phyloP scores from a whole-genome alignment of 1,284 basidiomycete genomes.

The Ustilago cynodontis region DNA sequence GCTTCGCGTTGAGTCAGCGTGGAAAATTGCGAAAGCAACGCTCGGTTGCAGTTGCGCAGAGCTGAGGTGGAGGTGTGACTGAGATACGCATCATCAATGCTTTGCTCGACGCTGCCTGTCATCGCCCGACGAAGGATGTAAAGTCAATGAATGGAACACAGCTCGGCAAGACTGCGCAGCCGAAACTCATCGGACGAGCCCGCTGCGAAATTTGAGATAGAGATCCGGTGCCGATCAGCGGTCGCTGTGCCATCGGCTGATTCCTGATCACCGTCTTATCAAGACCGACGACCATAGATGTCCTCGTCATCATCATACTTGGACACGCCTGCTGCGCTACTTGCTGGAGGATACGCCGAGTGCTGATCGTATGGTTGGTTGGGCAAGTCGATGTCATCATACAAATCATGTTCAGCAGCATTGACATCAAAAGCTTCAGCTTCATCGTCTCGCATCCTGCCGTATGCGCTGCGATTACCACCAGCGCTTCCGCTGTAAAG shows the following conservation, averaged over 20 bases:
- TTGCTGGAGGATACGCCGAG: conserved; percentile 38
- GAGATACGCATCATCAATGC: conserved; percentile 22
- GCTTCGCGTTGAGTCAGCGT: conserved; percentile 27
- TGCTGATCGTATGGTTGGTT: conserved; percentile 38
- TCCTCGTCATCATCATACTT: conserved; percentile 35
- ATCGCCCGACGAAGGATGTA: neutral
- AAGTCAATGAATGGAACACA: neutral
- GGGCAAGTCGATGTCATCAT: conserved; percentile 39
- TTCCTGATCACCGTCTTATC: neutral
- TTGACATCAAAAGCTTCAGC: conserved; percentile 50
- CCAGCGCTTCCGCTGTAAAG: conserved; percentile 20
- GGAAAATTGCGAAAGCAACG: neutral
- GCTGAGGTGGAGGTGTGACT: conserved; percentile 39
- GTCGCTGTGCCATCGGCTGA: neutral
- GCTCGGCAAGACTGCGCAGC: neutral
- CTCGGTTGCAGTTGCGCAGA: conserved; percentile 1
- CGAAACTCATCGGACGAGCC: no score
- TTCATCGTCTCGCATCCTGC: conserved; percentile 53
- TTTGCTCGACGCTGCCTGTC: neutral
- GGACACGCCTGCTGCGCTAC: conserved; percentile 1
- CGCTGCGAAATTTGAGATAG: no score
- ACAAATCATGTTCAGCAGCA: conserved; percentile 47
- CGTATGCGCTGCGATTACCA: conserved; percentile 30
- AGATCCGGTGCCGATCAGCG: neutral
- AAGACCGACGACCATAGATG: conserved; percentile 29